Base-by-base conservation (phyloP, 441 rosid genomes). In the Flueggea neowawraea region DNA sequence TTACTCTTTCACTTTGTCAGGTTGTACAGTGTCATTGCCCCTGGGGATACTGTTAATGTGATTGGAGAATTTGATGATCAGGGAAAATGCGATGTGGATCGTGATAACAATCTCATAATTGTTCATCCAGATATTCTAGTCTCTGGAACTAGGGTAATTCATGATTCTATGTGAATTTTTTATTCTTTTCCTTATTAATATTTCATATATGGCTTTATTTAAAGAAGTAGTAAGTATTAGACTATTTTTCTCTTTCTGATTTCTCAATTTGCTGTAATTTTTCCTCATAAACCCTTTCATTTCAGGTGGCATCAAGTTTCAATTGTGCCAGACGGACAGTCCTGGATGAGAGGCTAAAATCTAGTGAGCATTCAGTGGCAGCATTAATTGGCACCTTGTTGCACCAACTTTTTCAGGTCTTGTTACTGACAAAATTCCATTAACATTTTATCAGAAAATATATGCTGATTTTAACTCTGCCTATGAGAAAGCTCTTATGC, bases 381-480 rank as follows among this genome's bases (percentile, higher is more conserved):
- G 98, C 99, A 66, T 80, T 95, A 61, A 75, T 83, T 61, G 98
- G 99, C 63, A 95, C 95, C 78, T 73, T 95, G 92, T 82, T 90
- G 74, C 98, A 92, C 80, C 97, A 95, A 79, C 71, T 92, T 77
- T 95, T 90, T 77, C 97, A 91, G 98, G 99, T 93, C 31, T 73
- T 48, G 52, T 61, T 32, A 60, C 55, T 48, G 32, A 31, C 36
- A 52, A 22, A 36, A 62, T 47, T 47, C 17, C 41, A 9, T 44
- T 44, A 12, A 15, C 45, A 6, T 43, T 6, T 43, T 43, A 43
- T 43, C 1, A 11, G 45, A 43, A 43, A 43, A 43, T 43, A 43
- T 43, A 43, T 6, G 12, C 45, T 43, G 12, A 22, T 22, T 22
- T 22, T 22, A 22, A 22, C 28, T 22, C 28, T 22, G 1, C 12